These are phyloP conservation scores for Chiua virens DNA, from an alignment of 768 basidiomycete genomes.

Conservation along the genomic window DNA sequence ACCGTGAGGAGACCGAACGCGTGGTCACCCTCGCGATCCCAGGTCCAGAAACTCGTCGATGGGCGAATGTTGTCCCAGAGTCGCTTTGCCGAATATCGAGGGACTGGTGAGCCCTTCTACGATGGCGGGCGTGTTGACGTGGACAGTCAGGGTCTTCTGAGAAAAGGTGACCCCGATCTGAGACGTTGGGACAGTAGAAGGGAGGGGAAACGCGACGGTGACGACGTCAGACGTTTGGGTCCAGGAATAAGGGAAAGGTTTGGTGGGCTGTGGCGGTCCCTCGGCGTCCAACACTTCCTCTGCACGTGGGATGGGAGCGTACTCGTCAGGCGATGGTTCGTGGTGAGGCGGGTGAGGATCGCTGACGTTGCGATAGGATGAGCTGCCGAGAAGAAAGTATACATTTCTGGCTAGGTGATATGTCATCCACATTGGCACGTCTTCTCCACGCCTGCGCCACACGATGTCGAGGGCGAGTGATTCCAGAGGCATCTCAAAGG, in stretches of 20 bases:
- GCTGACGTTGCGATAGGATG: slow-evolving; percentile 47
- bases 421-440: slow-evolving; percentile 61
- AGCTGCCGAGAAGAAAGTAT: slow-evolving; percentile 60
- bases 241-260: slow-evolving; percentile 89
- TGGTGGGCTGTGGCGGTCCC: slow-evolving; percentile 35
- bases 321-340: slow-evolving; percentile 64
- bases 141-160: slow-evolving; percentile 61
- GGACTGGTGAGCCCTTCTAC: slow-evolving; percentile 40
- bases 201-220: slow-evolving; percentile 83
- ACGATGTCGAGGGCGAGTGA: slow-evolving; percentile 47
- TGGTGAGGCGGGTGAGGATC: slow-evolving; percentile 37
- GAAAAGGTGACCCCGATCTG: slow-evolving; percentile 70
- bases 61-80: slow-evolving; percentile 83
- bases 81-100: slow-evolving; percentile 57
- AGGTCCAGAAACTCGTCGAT: slow-evolving; percentile 89
- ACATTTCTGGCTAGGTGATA: slow-evolving; percentile 46
- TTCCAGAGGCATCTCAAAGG: slow-evolving; percentile 33
- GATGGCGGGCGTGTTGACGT: slow-evolving; percentile 44
- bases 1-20: slow-evolving; percentile 72
- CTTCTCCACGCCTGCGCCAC: slow-evolving; percentile 71
- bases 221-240: slow-evolving; percentile 83
- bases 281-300: slow-evolving; percentile 53
- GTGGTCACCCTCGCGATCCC: slow-evolving; percentile 74
- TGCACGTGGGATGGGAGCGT: slow-evolving; percentile 65
- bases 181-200: slow-evolving; percentile 60